Evolutionary conservation across 2,329 filamentous ascomycete genomes (phyloP).

Genomic region (Emmonsia crescens): DNA sequence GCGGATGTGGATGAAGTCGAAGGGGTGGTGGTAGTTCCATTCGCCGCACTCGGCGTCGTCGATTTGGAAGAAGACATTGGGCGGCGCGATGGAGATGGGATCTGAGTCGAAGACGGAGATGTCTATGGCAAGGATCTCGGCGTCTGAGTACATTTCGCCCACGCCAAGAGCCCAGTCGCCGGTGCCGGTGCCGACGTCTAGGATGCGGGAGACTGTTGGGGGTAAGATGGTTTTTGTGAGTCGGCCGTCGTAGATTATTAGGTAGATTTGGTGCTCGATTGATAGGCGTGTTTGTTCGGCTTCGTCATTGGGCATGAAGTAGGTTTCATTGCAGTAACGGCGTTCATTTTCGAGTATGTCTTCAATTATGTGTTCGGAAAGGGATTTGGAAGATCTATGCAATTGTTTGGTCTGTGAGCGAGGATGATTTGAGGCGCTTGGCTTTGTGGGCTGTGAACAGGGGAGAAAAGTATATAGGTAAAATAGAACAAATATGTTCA

Average conservation of each 20-base stretch:
- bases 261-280: slow-evolving; percentile 53
- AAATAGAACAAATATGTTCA: neutral
- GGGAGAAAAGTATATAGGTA: neutral
- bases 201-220: slow-evolving; percentile 20
- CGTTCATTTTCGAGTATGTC: slow-evolving; percentile 51
- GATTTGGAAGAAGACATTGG: slow-evolving; percentile 40
- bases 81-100: slow-evolving; percentile 23
- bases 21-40: slow-evolving; percentile 40
- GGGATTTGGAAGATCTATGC: slow-evolving; percentile 29
- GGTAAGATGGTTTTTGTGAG: slow-evolving; percentile 24
- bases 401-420: neutral
- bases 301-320: slow-evolving; percentile 58
- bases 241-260: slow-evolving; percentile 31
- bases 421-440: neutral
- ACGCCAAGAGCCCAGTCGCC: slow-evolving; percentile 42
- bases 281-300: slow-evolving; percentile 52
- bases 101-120: slow-evolving; percentile 35
- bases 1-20: slow-evolving; percentile 41
- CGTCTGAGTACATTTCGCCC: slow-evolving; percentile 33
- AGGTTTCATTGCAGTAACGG: slow-evolving; percentile 50
- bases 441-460: neutral
- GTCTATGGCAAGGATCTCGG: slow-evolving; percentile 39
- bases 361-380: slow-evolving; percentile 35
- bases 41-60: slow-evolving; percentile 36
- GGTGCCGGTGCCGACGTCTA: slow-evolving; percentile 40